phyloP scores from a whole-genome alignment of 257 asterid genomes.

The Knoxia roxburghii region DNA sequence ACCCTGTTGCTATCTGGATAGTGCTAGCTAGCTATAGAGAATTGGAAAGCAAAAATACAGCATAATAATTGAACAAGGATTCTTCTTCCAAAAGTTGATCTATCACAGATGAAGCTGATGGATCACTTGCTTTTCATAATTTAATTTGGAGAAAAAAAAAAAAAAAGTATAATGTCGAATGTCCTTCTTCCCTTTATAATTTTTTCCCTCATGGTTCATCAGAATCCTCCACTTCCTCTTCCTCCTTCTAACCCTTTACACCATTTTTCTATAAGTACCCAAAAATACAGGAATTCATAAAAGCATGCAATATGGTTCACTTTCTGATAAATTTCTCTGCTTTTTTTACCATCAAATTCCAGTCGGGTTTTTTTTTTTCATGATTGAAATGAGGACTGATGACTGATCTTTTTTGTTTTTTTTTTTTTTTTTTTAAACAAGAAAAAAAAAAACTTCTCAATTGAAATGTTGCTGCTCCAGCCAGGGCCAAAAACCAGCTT shows the following conservation, averaged over 20 bases:
- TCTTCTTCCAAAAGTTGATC: background rate
- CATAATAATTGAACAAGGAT: background rate
- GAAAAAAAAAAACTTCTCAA: constrained; percentile 11
- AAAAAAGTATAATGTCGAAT: too few relatives aligned
- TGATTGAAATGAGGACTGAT: too few relatives aligned
- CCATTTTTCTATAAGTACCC: constrained; percentile 2
- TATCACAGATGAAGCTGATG: too few relatives aligned
- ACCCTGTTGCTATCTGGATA: background rate
- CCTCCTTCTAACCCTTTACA: background rate
- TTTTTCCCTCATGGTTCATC: too few relatives aligned
- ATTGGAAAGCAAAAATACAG: constrained; percentile 6
- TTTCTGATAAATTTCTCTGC: too few relatives aligned
- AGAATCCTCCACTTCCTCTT: too few relatives aligned
- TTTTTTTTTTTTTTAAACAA: too few relatives aligned
- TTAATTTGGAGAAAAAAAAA: background rate
- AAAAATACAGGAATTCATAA: background rate
- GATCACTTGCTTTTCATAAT: too few relatives aligned
- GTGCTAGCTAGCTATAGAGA: constrained; percentile 8
- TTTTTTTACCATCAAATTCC: too few relatives aligned
- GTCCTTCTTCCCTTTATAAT: too few relatives aligned
- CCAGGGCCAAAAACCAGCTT: constrained; percentile 97
- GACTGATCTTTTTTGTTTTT: too few relatives aligned
- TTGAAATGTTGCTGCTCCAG: constrained; percentile 78
- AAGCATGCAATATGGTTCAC: constrained; percentile 9
- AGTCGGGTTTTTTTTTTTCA: too few relatives aligned